Conservation (phyloP, 768 basidiomycete species). For the Rhodocollybia butyracea region DNA sequence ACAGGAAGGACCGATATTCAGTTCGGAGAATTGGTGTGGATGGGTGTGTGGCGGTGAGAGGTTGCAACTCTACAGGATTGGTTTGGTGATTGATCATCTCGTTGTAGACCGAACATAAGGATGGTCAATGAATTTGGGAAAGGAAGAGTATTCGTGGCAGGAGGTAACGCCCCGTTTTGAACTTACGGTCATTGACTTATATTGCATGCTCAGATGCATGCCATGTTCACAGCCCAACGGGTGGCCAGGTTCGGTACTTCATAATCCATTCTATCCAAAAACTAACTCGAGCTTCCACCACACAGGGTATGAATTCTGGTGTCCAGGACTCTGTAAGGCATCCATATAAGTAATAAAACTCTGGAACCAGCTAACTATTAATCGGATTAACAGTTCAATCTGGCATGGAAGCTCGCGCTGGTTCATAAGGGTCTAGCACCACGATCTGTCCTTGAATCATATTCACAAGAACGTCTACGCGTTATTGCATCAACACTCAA, state of each 20-base stretch:
- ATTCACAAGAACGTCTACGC: constrained; percentile 41
- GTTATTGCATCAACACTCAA: constrained; percentile 44
- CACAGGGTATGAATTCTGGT: constrained; percentile 35
- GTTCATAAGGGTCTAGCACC: constrained; percentile 35
- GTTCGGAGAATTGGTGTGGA: constrained; percentile 23
- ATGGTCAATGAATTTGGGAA: constrained; percentile 40
- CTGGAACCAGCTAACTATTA: not conserved
- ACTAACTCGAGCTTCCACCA: constrained; percentile 9
- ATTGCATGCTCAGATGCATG: constrained; percentile 39
- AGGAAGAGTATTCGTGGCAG: constrained; percentile 45
- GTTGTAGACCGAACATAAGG: constrained; percentile 42
- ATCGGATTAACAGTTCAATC: constrained; percentile 29
- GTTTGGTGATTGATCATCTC: constrained; percentile 1
- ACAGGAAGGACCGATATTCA: constrained; percentile 26
- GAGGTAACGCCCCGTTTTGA: too few relatives aligned
- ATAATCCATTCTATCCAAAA: not conserved
- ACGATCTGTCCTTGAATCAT: constrained; percentile 34
- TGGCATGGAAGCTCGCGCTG: constrained; percentile 43
- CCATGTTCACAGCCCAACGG: constrained; percentile 42
- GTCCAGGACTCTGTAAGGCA: constrained; percentile 35
- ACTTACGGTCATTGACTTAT: too few relatives aligned
- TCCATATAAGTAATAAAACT: not conserved
- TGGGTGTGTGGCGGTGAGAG: constrained; percentile 24
- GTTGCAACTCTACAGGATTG: not conserved
- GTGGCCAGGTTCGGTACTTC: constrained; percentile 30